Base-by-base conservation (phyloP, 176 grass and related monocot species). In the Aegilops umbellulata region DNA sequence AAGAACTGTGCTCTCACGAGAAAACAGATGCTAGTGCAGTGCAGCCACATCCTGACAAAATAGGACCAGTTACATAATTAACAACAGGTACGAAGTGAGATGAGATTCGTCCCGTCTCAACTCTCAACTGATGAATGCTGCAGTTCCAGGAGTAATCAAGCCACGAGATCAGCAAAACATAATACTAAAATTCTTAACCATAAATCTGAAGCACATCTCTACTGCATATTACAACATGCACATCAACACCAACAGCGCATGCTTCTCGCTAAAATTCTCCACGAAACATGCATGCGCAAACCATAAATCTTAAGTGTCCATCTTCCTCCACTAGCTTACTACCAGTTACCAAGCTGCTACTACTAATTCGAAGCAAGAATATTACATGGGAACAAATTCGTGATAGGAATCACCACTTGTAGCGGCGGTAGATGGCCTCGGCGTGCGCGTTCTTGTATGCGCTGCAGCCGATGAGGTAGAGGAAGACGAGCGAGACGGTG, bases 381-480 rank as follows among this genome's bases (percentile, higher is more conserved):
- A 44, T 3, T 38, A 22, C 2, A 41, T 41, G 39, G 39, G 39
- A 41, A 41, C 31, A 32, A 32, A 32, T 32, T 32, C 31, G 31
- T 32, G 31, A n/a, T 38, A 1, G 32, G 67, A 35, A 6, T 81
- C 80, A 89, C 85, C 89, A 86, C 86, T 98, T 95, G 90, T 94
- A 91, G 69, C 80, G 93, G 7, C 92, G 86, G 87, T 95, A 95
- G 84, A 98, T 77, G 38, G 94, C 84, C 23, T 87, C 90, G 69
- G 92, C 93, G 81, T 98, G 93, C 0, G 93, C 96, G 81, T 98
- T 95, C 88, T 98, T 95, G 83, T 94, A 98, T 8, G 94, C 97
- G 87, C 94, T 92, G 85, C 94, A 96, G 32, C 92, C 97, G 81
- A 96, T 85, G 84, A 94, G 78, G 87, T 98, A 98, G 89, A 98